Base-by-base conservation (phyloP, 768 basidiomycete species). In the Boletus rubroflammeus region DNA sequence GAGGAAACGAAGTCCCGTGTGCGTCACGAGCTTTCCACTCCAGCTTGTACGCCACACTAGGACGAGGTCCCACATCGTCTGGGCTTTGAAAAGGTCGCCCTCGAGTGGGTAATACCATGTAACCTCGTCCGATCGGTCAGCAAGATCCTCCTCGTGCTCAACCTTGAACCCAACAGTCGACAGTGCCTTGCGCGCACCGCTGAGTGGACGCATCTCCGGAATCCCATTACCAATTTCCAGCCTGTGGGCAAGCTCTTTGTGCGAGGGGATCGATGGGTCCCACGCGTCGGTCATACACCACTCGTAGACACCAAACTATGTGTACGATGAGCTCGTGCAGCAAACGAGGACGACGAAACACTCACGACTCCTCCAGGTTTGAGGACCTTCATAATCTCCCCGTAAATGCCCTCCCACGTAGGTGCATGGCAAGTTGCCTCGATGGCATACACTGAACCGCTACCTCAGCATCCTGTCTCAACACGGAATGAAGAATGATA, bases 381-480 rank as follows among this genome's bases (percentile, higher is more conserved):
- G 63, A 98, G 79, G 28, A 97, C 89, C 74, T 88, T 91, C 70
- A 82, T 81, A 67, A 98, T 97, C 73, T 98, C 85, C 43, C 88
- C 83, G 66, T 98, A 99, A 19, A 98, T 90, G 50, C 94, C 94
- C 67, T 97, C 95, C 81, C 89, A 98, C 25, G 86, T 84, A 1
- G 97, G 97, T 1, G 97, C 94, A 66, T 99, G 97, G 34, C 89
- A 88, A 26, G 97, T 99, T 1, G 97, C 96, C 77, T 99, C 97
- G 59, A 99, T 98, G 44, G 95, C 94, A 67, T 97, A 96, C 31
- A 94, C 93, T 91, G 51, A 6, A 38, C 41, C 6, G 54, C 52
- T 13, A n/a, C 50, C 13, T 55, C 39, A 60, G 13, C 46, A 53
- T 15, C 55, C 52, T 21, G 44, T 31, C 4, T 10, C 19, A 5